Conservation (phyloP, 768 basidiomycete species). For the Lentinula aciculospora region DNA sequence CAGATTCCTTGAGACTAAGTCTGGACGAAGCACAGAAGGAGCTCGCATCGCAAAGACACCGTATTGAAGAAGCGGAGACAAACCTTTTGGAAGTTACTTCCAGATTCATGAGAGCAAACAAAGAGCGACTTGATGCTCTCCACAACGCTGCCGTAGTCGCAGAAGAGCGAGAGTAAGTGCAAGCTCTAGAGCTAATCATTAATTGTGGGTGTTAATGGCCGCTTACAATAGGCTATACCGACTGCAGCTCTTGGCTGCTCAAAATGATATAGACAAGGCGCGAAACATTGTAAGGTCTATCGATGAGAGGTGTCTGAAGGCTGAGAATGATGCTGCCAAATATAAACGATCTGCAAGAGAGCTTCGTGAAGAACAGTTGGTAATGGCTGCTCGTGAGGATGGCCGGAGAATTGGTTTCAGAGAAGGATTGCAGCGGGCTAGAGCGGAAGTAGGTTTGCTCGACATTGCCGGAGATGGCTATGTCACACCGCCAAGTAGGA, state of each 20-base stretch:
- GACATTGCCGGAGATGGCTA: background rate
- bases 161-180: conserved; percentile 7
- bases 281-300: conserved; percentile 36
- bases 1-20: conserved; percentile 30
- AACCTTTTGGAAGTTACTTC: conserved; percentile 31
- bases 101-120: conserved; percentile 37
- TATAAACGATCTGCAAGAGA: conserved; percentile 35
- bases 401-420: conserved; percentile 37
- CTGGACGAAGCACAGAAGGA: conserved; percentile 30
- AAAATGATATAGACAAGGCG: conserved; percentile 39
- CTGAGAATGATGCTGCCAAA: conserved; percentile 38
- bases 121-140: conserved; percentile 27
- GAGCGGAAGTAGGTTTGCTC: conserved; percentile 13
- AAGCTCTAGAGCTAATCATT: background rate
- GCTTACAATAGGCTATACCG: conserved; percentile 31
- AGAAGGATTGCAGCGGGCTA: conserved; percentile 25
- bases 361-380: conserved; percentile 34
- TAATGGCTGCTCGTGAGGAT: conserved; percentile 38
- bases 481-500: conserved; percentile 1
- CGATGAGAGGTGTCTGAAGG: conserved; percentile 34
- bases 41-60: conserved; percentile 36
- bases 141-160: background rate
- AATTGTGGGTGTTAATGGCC: background rate
- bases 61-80: conserved; percentile 38
- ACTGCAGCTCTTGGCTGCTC: conserved; percentile 37